Base-by-base conservation (phyloP, 2,329 filamentous ascomycete genomes). In the Arthrinium puccinioides region DNA sequence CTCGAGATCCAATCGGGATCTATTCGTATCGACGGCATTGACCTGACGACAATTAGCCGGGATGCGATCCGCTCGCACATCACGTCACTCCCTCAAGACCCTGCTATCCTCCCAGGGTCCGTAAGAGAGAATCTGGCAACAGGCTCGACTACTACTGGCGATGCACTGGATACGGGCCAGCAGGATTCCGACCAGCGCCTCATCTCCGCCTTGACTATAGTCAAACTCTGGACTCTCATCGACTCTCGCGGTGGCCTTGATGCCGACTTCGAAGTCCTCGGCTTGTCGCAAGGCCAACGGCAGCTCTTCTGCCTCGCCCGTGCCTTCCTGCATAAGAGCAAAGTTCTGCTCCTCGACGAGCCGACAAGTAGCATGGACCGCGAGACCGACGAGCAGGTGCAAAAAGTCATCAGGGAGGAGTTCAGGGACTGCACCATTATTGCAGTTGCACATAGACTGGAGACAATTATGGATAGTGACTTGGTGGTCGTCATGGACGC, bases 281-380 rank as follows among this genome's bases (percentile, higher is more conserved):
- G 23, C 32, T 58, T 82, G 5, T 51, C 59, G 7, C 79, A 83
- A 48, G 79, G 79, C 1, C 78, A 84, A 51, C 60, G 78, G 32
- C 79, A 84, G 48, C 63, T 84, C 0, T 74, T 84, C 3, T 78
- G 77, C 0, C 61, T 84, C 2, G 74, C 77, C 0, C 56, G 79
- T n/a, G 78, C 79, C 0, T 67, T 82, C 36, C 54, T 84, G 31
- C 57, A 78, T 6, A 60, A 73, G n/a, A 78, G 74, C 40, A 61
- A 16, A 16, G n/a, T 29, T 4, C 8, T 38, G 14, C 16, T 38
- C n/a, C 8, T 38, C 10, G 36, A 38, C 24, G 36, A 38, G 30
- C 9, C 36, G 14, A 38, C 36, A 1, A 32, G 29, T 15, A 25
- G 13, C 23, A 15, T 33, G 6, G 36, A 38, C 18, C 13, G 8